Evolutionary conservation across 768 basidiomycete genomes (phyloP).

Genomic region (Suillus subaureus): DNA sequence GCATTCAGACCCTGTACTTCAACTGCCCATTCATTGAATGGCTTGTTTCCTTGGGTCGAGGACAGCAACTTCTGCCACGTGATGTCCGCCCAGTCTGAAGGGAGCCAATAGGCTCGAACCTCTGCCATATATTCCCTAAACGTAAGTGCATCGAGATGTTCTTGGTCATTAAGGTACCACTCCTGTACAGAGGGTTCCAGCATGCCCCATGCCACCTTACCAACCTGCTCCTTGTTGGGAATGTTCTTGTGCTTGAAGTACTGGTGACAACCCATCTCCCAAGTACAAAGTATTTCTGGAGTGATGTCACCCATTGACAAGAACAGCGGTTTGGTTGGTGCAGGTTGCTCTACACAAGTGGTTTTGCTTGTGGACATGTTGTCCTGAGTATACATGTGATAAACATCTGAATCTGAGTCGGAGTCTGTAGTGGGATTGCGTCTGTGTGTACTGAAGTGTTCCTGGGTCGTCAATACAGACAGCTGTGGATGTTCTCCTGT

Average conservation of each 20-base stretch:
- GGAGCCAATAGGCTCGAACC: not conserved
- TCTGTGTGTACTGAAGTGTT: not conserved
- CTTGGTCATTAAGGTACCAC: not conserved
- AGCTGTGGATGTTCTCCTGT: not conserved
- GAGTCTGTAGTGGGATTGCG: not conserved
- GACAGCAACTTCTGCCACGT: not conserved
- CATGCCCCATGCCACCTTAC: not conserved
- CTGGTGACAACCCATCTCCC: not conserved
- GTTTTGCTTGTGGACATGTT: not conserved
- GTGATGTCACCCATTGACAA: not conserved
- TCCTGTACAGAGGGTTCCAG: not conserved
- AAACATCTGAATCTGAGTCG: not conserved
- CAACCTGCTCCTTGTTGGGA: not conserved
- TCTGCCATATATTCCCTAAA: not conserved
- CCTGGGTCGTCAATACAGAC: no score
- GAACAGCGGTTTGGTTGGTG: not conserved
- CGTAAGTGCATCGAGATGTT: not conserved
- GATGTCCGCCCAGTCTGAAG: not conserved
- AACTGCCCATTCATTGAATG: not conserved
- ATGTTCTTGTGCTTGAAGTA: not conserved
- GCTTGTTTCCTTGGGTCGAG: not conserved
- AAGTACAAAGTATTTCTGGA: not conserved
- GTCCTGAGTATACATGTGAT: not conserved
- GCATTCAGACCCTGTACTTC: not conserved
- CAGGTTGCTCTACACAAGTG: not conserved